Conservation (phyloP, 805 yeast genomes). For the Pichia exigua region DNA sequence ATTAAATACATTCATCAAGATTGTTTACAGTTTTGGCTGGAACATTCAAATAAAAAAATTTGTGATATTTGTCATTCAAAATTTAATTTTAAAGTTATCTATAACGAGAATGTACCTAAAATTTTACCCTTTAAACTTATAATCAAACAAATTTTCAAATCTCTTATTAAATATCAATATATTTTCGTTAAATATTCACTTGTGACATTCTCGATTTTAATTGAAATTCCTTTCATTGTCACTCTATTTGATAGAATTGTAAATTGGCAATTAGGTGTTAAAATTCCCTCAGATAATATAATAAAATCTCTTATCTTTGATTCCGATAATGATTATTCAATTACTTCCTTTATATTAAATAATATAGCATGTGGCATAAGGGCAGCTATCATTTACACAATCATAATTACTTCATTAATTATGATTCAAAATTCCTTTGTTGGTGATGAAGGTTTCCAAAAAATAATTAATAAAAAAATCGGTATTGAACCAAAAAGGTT, state of each 20-base stretch:
- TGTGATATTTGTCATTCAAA: slow-evolving; percentile 87
- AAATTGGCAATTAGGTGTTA: slow-evolving; percentile 50
- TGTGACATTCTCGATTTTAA: slow-evolving; percentile 16
- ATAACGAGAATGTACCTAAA: slow-evolving; percentile 37
- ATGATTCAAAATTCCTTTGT: slow-evolving; percentile 58
- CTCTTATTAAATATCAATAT: slow-evolving; percentile 7
- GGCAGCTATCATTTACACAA: slow-evolving; percentile 18
- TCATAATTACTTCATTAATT: slow-evolving; percentile 14
- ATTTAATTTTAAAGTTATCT: slow-evolving; percentile 43
- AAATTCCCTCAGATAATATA: slow-evolving; percentile 29
- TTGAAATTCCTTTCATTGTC: slow-evolving; percentile 51
- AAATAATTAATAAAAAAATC: slow-evolving; percentile 48
- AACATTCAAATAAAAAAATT: slow-evolving; percentile 51
- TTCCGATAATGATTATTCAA: not conserved
- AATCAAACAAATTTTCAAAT: slow-evolving; percentile 26
- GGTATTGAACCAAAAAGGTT: slow-evolving; percentile 45
- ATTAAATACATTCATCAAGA: slow-evolving; percentile 91
- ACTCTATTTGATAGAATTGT: slow-evolving; percentile 44
- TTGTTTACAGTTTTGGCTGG: slow-evolving; percentile 83
- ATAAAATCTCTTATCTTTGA: not conserved
- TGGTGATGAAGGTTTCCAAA: slow-evolving; percentile 59
- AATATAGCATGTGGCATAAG: slow-evolving; percentile 15
- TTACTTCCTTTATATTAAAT: not conserved
- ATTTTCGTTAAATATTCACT: slow-evolving; percentile 4
- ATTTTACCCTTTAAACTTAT: slow-evolving; percentile 49